These are phyloP conservation scores for Aspergillus novofumigatus DNA, from an alignment of 2,329 filamentous ascomycete species.

Conservation along the genomic window DNA sequence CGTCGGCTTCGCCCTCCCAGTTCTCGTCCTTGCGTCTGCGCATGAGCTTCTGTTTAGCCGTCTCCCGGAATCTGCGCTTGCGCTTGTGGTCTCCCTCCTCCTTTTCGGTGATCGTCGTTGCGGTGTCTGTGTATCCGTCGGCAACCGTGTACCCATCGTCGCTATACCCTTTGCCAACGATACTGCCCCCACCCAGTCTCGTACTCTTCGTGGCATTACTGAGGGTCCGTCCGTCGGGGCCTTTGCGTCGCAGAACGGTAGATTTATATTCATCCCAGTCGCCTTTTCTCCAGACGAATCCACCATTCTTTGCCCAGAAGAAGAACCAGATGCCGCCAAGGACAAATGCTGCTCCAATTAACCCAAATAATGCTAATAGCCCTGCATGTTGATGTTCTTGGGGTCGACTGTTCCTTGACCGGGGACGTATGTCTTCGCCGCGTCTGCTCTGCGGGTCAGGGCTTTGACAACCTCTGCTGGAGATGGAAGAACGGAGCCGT, in stretches of 20 bases:
- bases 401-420: slow-evolving; percentile 41
- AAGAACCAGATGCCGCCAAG: slow-evolving; percentile 89
- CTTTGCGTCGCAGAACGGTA: slow-evolving; percentile 82
- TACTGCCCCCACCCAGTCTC: slow-evolving; percentile 77
- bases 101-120: slow-evolving; percentile 38
- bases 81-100: slow-evolving; percentile 22
- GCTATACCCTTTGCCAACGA: slow-evolving; percentile 61
- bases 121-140: slow-evolving; percentile 40
- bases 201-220: slow-evolving; percentile 79
- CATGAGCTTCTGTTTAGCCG: slow-evolving; percentile 34
- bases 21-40: slow-evolving; percentile 43
- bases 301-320: slow-evolving; percentile 95
- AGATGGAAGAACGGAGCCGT: slow-evolving; percentile 6
- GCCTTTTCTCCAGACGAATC: slow-evolving; percentile 75
- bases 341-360: slow-evolving; percentile 75
- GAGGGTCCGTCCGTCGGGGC: slow-evolving; percentile 81
- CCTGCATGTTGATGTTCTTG: slow-evolving; percentile 46
- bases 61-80: slow-evolving; percentile 35
- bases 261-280: slow-evolving; percentile 99
- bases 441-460: slow-evolving; percentile 26
- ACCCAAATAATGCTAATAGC: slow-evolving; percentile 79
- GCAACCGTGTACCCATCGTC: slow-evolving; percentile 57
- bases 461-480: slow-evolving; percentile 24
- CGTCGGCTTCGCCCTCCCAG: slow-evolving; percentile 59
- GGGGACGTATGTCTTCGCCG: slow-evolving; percentile 19